Evolutionary conservation across 78 protist species (phyloP), one percentile per base, ranked within the genome.

Genomic region (Speleostelium caveatum): DNA sequence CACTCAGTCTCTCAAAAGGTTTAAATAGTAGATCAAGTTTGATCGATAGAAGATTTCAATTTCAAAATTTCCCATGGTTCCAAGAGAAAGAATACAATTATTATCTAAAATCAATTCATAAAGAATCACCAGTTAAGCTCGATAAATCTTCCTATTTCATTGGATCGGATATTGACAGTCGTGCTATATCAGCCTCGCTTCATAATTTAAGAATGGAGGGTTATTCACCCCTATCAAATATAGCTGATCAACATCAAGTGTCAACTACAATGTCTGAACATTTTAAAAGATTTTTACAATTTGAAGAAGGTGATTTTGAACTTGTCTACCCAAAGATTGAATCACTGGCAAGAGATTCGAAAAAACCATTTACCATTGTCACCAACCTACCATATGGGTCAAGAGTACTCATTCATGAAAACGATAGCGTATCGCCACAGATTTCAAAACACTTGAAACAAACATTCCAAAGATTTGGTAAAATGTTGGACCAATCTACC

Each of bases 381-480:
- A 83, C 79, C 26, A 83, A 83, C 42, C 26, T 83, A 30, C 90
- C 90, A 39, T 83, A 83, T 42, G 90, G 90, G 16, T 6, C 28
- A 28, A 83, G 90, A 69, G 30, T 83, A 19, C 32, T 83, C 42
- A 8, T 39, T 26, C 42, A 68, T 28, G 60, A 7, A 14, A 19
- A 39, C 24, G 1, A 36, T 17, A 14, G 4, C 33, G 3, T 45
- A 69, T 3, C 3, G 0, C 6, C 12, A 26, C n/a, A 75, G 3
- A 26, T 68, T 7, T 59, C 56, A 67, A 41, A 58, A 17, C 21
- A 49, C 1, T 71, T 51, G 51, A 32, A 32, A 71, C 26, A 22
- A 2, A 24, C 65, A 55, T 83, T 83, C 49, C 56, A 45, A 28
- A 49, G 77, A 68, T 83, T 83, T 69, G 76, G 79, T 35, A 49